Evolutionary conservation across 176 grass and related monocot genomes (phyloP), one percentile per base, ranked within the genome.

Genomic region (Rhynchospora tenuis): DNA sequence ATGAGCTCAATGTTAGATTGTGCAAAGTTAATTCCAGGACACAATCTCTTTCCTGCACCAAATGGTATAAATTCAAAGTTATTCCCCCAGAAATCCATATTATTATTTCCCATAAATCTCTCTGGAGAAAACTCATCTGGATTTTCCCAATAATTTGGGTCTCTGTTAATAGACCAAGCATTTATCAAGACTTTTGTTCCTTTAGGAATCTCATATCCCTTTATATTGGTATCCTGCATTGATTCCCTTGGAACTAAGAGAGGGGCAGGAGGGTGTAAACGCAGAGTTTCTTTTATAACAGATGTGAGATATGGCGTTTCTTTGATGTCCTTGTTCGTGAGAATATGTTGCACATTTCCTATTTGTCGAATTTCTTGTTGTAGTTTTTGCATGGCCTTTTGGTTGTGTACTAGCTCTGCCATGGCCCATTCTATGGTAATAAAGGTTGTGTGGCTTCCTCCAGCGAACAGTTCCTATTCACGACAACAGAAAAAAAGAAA

Each of bases 391-490:
- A 84, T 88, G 13, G 29, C 22, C 3, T 80, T 43, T 13, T 11
- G 29, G 17, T 85, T 80, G 23, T 71, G 59, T 9, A 81, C 5
- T 22, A 88, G 82, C 74, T 88, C 86, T 0, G 82, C 73, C 86
- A 88, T 84, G 15, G 73, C 73, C 19, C 52, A 88, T 60, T 84
- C 86, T 19, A 86, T 58, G 58, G 60, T 29, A 15, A 87, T 78
- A 22, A 72, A 89, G 3, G 86, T 73, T 5, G 91, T 88, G 15
- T 93, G 84, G 0, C 77, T 88, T 63, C 86, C 91, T 23, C 44
- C 89, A 3, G 48, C 69, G 2, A 89, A 87, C 77, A 93, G 87
- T 47, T 85, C 51, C 86, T 93, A 81, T 0, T 57, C 22, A 1
- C 33, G 5, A 38, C 33, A 4, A 38, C 2, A 38, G 3, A 70